Evolutionary conservation across 257 asterid species (phyloP).

Genomic region (Solanum commersonii): DNA sequence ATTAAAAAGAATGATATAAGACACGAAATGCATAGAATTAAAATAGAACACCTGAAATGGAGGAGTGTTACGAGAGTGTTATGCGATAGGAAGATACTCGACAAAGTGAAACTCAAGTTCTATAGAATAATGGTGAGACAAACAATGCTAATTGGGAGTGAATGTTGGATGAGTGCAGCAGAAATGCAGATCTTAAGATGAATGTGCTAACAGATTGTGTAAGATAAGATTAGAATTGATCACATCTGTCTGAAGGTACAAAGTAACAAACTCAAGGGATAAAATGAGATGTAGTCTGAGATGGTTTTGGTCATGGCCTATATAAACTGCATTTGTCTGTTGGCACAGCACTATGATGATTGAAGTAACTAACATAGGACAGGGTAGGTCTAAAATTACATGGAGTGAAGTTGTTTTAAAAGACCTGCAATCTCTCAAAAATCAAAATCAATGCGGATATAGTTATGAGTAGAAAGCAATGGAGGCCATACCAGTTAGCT

Average conservation of each 20-base stretch:
- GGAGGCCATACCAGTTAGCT: not conserved
- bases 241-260: not conserved
- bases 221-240: not conserved
- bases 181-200: not conserved
- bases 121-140: not conserved
- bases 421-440: not conserved
- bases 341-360: not conserved
- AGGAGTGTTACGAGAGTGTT: not conserved
- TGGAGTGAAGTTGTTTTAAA: not conserved
- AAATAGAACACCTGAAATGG: not conserved
- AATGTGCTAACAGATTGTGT: not conserved
- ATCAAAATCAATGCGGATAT: not conserved
- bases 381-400: not conserved
- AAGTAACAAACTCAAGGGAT: not conserved
- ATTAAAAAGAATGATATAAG: not conserved
- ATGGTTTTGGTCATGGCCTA: not conserved
- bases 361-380: not conserved
- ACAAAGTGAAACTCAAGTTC: not conserved
- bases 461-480: not conserved
- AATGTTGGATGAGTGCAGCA: not conserved
- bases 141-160: not conserved
- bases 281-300: not conserved
- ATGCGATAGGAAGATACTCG: not conserved
- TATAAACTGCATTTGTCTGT: not conserved
- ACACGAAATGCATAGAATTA: not conserved